Percentiles rank a stretch among this genome's conserved stretches.
Evolutionary conservation across 2,329 filamentous ascomycete species (phyloP).

Genomic region (Calonectria pauciramosa): DNA sequence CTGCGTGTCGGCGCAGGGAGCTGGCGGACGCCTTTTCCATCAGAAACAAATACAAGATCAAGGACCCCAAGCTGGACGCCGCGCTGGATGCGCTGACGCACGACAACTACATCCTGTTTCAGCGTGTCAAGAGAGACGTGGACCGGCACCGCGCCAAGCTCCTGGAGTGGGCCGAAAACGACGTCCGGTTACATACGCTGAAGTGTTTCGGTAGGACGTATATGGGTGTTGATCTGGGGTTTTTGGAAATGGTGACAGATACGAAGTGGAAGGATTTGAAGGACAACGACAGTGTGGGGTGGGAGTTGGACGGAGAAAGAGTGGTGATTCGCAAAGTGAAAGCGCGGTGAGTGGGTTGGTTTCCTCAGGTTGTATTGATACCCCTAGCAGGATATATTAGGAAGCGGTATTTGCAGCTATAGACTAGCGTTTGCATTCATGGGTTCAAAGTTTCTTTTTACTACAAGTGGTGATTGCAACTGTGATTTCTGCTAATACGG

Average conservation of each 20-base stretch:
- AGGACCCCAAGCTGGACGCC: slow-evolving; percentile 76
- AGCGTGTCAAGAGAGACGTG: slow-evolving; percentile 76
- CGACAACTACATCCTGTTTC: slow-evolving; percentile 88
- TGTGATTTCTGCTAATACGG: background rate
- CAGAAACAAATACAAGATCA: slow-evolving; percentile 71
- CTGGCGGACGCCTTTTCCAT: slow-evolving; percentile 80
- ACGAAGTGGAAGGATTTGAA: slow-evolving; percentile 80
- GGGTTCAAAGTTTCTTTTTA: background rate
- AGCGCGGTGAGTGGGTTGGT: slow-evolving; percentile 49
- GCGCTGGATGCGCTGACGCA: slow-evolving; percentile 79
- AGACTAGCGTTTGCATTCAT: slow-evolving; percentile 13
- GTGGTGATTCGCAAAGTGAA: slow-evolving; percentile 80
- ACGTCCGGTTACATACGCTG: slow-evolving; percentile 81
- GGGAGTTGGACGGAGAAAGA: slow-evolving; percentile 80
- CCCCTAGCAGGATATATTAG: slow-evolving; percentile 13
- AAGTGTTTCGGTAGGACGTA: slow-evolving; percentile 91
- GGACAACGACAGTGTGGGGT: slow-evolving; percentile 81
- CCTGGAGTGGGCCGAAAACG: slow-evolving; percentile 84
- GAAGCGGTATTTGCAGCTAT: slow-evolving; percentile 21
- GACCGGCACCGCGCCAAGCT: slow-evolving; percentile 86
- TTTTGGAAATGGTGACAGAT: slow-evolving; percentile 78
- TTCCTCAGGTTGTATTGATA: slow-evolving; percentile 23
- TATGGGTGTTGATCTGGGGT: slow-evolving; percentile 76
- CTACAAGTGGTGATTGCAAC: background rate
- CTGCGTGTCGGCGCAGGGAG: slow-evolving; percentile 86